Evolutionary conservation across 176 grass and related monocot species (phyloP), one percentile per base, ranked within the genome.

Genomic region (Avena eriantha): DNA sequence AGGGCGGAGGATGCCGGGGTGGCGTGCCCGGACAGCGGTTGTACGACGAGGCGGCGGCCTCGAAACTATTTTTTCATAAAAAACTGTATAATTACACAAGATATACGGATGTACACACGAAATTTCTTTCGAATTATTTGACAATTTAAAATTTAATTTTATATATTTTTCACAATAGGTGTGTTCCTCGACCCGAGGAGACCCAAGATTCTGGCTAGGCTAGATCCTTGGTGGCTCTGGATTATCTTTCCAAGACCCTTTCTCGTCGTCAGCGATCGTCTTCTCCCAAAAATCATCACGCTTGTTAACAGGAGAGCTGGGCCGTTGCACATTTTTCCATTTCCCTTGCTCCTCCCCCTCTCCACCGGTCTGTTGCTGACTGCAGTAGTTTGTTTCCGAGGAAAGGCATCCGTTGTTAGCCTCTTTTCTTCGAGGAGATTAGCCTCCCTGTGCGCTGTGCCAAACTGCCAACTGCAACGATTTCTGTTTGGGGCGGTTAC

Each of bases 401-500:
- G 26, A 88, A 83, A 83, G 73, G 73, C 16, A 50, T 60, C 18
- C 1, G 73, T 78, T 71, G n/a, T 33, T n/a, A 48, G 63, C 36
- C 14, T 88, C 36, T 34, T 66, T 47, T 60, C 22, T 14, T 15
- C 45, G 46, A 59, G 11, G 18, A 50, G 56, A 68, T 58, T 71
- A 78, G 50, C 65, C n/a, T 60, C 69, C 35, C 19, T 23, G 9
- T 72, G 69, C 21, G 36, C 36, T 39, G 17, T 54, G 84, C 75
- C 26, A 46, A 46, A 29, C 29, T 29, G 29, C 29, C 1, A 2
- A 19, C 34, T 16, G 3, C 22, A 5, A 65, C 43, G n/a, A 19
- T 21, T 3, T 55, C 7, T 0, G 36, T 69, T 46, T 33, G 4
- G 2, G 8, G 54, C 19, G 21, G 64, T 69, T 69, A 29, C 16